Conservation (phyloP, 1,284 basidiomycete species). For the Austroboletus niveus region DNA sequence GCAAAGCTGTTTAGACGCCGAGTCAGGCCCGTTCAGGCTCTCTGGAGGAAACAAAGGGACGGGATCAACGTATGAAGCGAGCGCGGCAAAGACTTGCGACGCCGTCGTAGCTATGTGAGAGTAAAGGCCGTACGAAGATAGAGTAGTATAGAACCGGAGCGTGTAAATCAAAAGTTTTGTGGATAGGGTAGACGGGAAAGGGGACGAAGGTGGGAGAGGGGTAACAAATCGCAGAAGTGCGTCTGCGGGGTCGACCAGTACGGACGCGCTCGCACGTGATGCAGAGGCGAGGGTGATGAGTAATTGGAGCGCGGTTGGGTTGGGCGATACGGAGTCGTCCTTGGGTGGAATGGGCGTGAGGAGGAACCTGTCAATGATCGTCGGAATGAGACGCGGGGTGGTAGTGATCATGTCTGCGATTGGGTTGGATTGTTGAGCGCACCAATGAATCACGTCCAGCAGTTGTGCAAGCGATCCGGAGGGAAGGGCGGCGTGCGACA, state of each 20-base stretch:
- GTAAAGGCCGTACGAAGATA: slow-evolving; percentile 81
- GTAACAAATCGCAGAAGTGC: slow-evolving; percentile 77
- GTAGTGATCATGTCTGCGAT: slow-evolving; percentile 54
- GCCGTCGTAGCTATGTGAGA: slow-evolving; percentile 65
- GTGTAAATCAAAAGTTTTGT: slow-evolving; percentile 54
- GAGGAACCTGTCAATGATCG: slow-evolving; percentile 55
- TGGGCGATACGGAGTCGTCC: slow-evolving; percentile 36
- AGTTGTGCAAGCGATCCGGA: slow-evolving; percentile 55
- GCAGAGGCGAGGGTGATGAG: slow-evolving; percentile 61
- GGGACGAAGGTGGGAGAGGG: slow-evolving; percentile 52
- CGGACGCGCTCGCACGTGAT: slow-evolving; percentile 65
- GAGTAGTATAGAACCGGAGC: slow-evolving; percentile 61
- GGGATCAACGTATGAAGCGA: slow-evolving; percentile 46
- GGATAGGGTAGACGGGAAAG: slow-evolving; percentile 43
- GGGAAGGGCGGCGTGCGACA: slow-evolving; percentile 44
- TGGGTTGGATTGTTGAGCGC: slow-evolving; percentile 55
- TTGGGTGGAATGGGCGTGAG: slow-evolving; percentile 46
- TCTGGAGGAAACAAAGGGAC: neutral
- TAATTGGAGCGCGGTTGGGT: slow-evolving; percentile 57
- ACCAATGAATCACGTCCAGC: slow-evolving; percentile 59
- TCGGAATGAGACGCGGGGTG: slow-evolving; percentile 54
- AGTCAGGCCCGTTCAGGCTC: slow-evolving; percentile 3
- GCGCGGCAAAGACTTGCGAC: slow-evolving; percentile 47
- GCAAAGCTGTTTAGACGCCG: slow-evolving; percentile 30
- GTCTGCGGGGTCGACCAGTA: slow-evolving; percentile 57